Evolutionary conservation across 1,284 basidiomycete species (phyloP), one percentile per base, ranked within the genome.

Genomic region (Sanghuangporus weigelae): DNA sequence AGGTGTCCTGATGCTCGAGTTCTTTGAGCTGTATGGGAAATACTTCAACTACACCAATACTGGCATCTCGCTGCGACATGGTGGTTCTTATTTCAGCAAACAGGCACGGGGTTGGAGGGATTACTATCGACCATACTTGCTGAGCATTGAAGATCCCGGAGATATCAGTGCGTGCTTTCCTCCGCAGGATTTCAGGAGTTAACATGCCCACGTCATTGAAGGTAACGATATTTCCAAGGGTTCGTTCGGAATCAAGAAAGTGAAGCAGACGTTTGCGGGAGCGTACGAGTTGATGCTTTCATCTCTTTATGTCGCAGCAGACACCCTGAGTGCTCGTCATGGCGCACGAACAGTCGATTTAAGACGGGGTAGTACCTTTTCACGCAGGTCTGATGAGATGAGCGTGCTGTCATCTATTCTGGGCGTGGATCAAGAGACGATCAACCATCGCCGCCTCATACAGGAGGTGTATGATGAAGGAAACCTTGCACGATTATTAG

Each of bases 81-180:
- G 93, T 6, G 95, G 95, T 7, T 84, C 81, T 39, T 96, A 97
- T 76, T 97, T 87, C 72, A 83, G 78, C 73, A 97, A 97, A 76
- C 76, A 79, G 50, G 79, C 84, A 56, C 78, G 92, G 66, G 95
- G 94, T 0, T 97, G 95, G 91, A 77, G 80, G 61, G 85, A 90
- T 68, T 82, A 79, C 62, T 74, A 75, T 51, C 84, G 85, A 73
- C 78, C 81, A 14, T 82, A 82, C 66, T 75, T 93, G 67, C 78
- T 99, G 55, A 90, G 87, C 21, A 92, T 99, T 49, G 96, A 99
- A 75, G 96, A 99, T 75, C 96, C 96, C n/a, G 90, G 90, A 35
- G 95, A 98, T 80, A 94, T 95, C 71, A 77, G 92, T 84, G 21
- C 10, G 36, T 23, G 42, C 63, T 58, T 57, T 57, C 42, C 38